Base-by-base conservation (phyloP, 2,329 filamentous ascomycete species). In the Talaromyces pinophilus region DNA sequence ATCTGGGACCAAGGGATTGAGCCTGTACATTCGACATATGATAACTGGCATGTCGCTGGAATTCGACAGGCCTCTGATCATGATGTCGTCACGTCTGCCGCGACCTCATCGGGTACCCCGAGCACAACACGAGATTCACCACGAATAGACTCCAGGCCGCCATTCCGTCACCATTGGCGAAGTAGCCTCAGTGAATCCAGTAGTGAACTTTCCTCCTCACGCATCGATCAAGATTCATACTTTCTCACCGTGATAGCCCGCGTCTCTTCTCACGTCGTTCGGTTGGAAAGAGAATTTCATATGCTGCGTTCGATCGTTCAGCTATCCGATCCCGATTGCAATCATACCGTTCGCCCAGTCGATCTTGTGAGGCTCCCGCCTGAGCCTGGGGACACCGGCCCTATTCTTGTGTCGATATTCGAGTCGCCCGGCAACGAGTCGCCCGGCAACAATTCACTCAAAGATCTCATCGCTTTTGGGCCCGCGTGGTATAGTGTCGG, bases 251-350 rank as follows among this genome's bases (percentile, higher is more conserved):
- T 97, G 5, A 83, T 97, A 33, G 94, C 93, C 52, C 88, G 92
- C 25, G 84, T 97, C 54, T 97, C 93, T 0, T 89, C 87, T 68
- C 92, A 97, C 78, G 85, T 90, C 17, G 82, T 97, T 62, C 88
- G 93, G 7, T 87, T 97, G 71, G 93, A 98, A 81, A 85, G 93
- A 68, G 90, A 94, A 66, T 97, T 91, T 74, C 91, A 96, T 72
- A 91, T 95, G 70, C 87, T 89, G 74, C 92, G 90, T 78, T 87
- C 84, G 67, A 83, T 97, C 59, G 87, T 89, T 46, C 83, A 86
- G 64, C 88, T 88, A 15, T 88, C 88, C 30, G 92, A 96, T 74
- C 89, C 90, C 0, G 82, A 89, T 25, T 90, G 88, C 68, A 84
- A 87, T 65, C 92, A 96, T 75, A 93, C 95, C 67, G 86, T 92